A percentile compares a stretch with the other conserved stretches of the same genome.
These are phyloP conservation scores for Kuraishia borneana DNA, from an alignment of 805 yeast genomes.

Conservation along the genomic window DNA sequence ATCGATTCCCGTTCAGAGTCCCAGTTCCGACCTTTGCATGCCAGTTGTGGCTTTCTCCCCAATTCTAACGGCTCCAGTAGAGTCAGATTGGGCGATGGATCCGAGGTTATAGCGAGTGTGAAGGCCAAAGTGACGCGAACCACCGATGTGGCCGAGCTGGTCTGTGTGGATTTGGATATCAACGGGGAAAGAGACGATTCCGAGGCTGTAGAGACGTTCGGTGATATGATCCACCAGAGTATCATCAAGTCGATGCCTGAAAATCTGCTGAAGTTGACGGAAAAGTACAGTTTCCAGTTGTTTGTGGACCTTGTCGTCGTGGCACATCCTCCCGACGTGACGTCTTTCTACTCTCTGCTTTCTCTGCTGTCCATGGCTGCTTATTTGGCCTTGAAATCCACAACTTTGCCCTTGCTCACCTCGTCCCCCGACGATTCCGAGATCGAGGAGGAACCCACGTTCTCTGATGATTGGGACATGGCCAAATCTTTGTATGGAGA, in stretches of 20 bases:
- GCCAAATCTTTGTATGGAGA: constrained; percentile 34
- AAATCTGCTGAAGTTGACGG: constrained; percentile 47
- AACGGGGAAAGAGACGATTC: constrained; percentile 76
- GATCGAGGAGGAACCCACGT: constrained; percentile 82
- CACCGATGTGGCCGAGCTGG: constrained; percentile 30
- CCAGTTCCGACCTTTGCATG: constrained; percentile 82
- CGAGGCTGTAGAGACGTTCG: constrained; percentile 49
- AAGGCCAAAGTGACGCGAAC: constrained; percentile 64
- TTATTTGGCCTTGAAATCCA: constrained; percentile 71
- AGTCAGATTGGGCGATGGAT: constrained; percentile 77
- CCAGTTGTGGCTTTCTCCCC: constrained; percentile 71
- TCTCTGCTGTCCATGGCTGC: constrained; percentile 70
- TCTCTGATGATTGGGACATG: constrained; percentile 77
- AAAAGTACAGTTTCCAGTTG: constrained; percentile 65
- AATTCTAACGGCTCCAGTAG: constrained; percentile 89
- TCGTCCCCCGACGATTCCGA: constrained; percentile 56
- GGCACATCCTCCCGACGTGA: constrained; percentile 34
- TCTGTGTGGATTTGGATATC: constrained; percentile 74
- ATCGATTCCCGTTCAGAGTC: constrained; percentile 73
- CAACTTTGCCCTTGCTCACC: constrained; percentile 61
- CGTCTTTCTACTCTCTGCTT: constrained; percentile 25
- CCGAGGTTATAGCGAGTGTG: constrained; percentile 86
- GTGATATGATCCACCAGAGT: constrained; percentile 47
- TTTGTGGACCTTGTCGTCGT: constrained; percentile 73
- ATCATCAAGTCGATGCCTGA: constrained; percentile 42